phyloP scores from a whole-genome alignment of 164 flowering plant species.

The Piper betle region DNA sequence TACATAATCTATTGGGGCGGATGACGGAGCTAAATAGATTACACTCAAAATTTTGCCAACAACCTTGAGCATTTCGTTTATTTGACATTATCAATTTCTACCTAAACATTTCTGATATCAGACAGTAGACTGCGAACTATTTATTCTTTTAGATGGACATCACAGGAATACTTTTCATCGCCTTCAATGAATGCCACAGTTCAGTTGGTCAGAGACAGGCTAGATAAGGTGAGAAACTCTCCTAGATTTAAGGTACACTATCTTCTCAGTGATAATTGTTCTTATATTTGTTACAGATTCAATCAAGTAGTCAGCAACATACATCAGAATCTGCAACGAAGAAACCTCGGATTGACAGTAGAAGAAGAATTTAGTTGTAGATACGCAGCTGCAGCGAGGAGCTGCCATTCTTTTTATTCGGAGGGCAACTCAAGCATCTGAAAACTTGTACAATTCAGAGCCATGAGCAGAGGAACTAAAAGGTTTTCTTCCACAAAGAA shows the following conservation, averaged over 20 bases:
- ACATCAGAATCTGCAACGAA: conserved; percentile 34
- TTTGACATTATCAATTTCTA: too few species aligned
- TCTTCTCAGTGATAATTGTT: background rate
- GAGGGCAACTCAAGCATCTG: background rate
- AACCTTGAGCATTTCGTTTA: background rate
- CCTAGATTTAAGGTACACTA: background rate
- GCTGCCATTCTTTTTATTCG: background rate
- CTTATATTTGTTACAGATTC: conserved; percentile 29
- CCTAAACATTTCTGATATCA: background rate
- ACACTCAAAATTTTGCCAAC: background rate
- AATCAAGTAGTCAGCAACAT: conserved; percentile 36
- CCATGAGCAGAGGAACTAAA: too few species aligned
- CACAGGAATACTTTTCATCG: conserved; percentile 70
- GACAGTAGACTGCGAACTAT: background rate
- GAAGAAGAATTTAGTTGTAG: conserved; percentile 46
- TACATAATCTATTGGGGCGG: too few species aligned
- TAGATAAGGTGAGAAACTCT: conserved; percentile 49
- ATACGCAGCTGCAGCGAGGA: background rate
- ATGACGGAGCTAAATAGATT: background rate
- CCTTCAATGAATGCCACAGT: conserved; percentile 85
- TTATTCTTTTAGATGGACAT: background rate
- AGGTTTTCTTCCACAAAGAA: too few species aligned
- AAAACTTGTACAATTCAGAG: too few species aligned
- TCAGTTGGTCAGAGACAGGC: conserved; percentile 58
- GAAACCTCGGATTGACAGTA: conserved; percentile 52